Base-by-base conservation (phyloP, 768 basidiomycete species). In the Suillus occidentalis region DNA sequence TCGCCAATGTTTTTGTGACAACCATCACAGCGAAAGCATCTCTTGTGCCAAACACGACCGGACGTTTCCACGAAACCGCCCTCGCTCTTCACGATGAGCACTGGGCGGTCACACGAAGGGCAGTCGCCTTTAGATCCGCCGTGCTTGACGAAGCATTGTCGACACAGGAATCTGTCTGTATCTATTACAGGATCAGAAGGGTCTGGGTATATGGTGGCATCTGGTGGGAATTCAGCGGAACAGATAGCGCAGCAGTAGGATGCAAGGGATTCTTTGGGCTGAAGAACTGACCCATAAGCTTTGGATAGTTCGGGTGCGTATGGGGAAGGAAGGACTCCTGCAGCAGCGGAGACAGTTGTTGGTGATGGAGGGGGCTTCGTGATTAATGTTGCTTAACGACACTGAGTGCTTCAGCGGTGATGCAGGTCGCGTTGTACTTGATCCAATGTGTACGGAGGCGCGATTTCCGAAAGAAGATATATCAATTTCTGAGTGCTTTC, bases 191-290 rank as follows among this genome's bases (percentile, higher is more conserved):
- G 55, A 40, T 62, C 22, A 18, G 66, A 70, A 45, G 89, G 89
- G 70, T 93, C 89, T 1, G 93, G 93, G 71, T 92, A 95, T 65
- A 95, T 92, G 37, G 93, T 95, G 25, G 90, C 86, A 73, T 95
- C 92, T 3, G 92, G 92, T 42, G 87, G 84, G 71, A 94, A 95
- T 12, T 82, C 78, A 0, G 81, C 75, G 18, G 80, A 77, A 72
- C 93, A 95, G 14, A 86, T 73, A 40, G 83, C 84, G 72, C 93
- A 95, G 4, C 85, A 84, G 70, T 89, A 88, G 34, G 87, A 83
- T 10, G 83, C 74, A n/a, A 94, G 81, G 7, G 89, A 84, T 71
- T 90, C 90, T 68, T 88, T 88, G 28, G 91, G 86, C 71, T 94
- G 92, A 20, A 95, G 79, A 28, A 95, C 84, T 0, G 93, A 93